Percentiles rank a stretch among this genome's conserved stretches.
Evolutionary conservation across 1,284 basidiomycete genomes (phyloP).

Genomic region (Coriolopsis trogii): DNA sequence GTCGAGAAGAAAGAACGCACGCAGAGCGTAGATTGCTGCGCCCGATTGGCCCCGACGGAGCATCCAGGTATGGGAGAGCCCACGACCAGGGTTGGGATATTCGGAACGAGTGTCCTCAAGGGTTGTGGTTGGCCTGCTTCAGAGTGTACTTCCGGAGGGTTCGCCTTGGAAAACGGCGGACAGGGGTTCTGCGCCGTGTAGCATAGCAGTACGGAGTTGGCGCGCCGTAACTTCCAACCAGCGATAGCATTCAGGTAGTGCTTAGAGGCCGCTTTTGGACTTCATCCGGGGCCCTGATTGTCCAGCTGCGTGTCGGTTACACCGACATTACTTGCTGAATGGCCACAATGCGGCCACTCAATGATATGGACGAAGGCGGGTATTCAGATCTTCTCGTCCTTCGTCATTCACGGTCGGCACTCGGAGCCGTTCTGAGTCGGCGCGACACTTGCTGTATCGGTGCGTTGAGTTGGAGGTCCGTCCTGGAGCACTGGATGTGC

Average conservation of each 20-base stretch:
- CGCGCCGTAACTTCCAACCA: not conserved
- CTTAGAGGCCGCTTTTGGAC: not conserved
- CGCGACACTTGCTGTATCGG: not conserved
- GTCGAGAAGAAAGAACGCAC: not conserved
- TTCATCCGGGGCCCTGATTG: slow-evolving; percentile 3
- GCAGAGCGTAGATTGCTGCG: not conserved
- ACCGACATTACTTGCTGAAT: not conserved
- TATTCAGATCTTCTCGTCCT: not conserved
- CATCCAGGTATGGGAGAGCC: not conserved
- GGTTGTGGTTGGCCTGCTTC: not conserved
- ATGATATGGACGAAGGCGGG: not conserved
- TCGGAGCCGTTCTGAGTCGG: not conserved
- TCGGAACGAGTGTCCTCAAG: slow-evolving; percentile 1
- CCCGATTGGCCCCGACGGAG: not conserved
- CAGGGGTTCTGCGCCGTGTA: not conserved
- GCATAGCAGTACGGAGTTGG: slow-evolving; percentile 6
- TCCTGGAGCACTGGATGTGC: not conserved
- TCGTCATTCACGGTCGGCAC: not conserved
- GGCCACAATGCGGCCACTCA: not conserved
- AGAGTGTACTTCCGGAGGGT: not conserved
- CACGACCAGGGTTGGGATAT: not conserved
- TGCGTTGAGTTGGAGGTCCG: too few species aligned
- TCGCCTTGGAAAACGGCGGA: too few species aligned
- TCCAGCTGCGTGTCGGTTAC: not conserved
- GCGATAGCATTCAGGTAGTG: not conserved